These are phyloP conservation scores for Tylopilus sp. DNA, from an alignment of 768 basidiomycete genomes.

Conservation along the genomic window DNA sequence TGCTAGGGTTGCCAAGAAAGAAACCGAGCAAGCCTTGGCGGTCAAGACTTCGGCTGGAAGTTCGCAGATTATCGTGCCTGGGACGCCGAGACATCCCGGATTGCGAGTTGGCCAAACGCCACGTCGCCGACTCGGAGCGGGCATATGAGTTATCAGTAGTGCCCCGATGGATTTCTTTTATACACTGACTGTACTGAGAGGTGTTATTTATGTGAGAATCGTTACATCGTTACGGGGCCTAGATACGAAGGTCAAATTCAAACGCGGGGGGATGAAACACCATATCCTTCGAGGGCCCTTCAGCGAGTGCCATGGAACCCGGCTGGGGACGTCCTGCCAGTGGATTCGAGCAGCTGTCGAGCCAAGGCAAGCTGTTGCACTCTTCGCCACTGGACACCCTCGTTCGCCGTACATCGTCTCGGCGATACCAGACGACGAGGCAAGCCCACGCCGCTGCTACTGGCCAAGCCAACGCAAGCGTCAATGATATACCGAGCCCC, in stretches of 20 bases:
- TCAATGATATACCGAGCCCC: background rate
- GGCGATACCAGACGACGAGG: slow-evolving; percentile 26
- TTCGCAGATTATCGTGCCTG: slow-evolving; percentile 72
- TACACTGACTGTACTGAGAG: background rate
- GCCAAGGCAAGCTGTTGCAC: slow-evolving; percentile 31
- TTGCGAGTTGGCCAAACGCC: slow-evolving; percentile 73
- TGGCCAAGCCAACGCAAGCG: background rate
- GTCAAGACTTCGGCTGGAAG: slow-evolving; percentile 52
- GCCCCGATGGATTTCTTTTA: background rate
- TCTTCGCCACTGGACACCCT: slow-evolving; percentile 61
- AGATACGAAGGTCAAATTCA: slow-evolving; percentile 2
- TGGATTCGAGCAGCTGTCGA: slow-evolving; percentile 18
- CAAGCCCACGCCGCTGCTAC: slow-evolving; percentile 1
- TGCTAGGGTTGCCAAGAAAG: slow-evolving; percentile 57
- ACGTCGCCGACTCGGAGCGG: slow-evolving; percentile 62
- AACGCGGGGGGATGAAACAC: slow-evolving; percentile 2
- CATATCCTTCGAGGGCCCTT: background rate
- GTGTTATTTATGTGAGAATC: background rate
- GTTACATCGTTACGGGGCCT: slow-evolving; percentile 3
- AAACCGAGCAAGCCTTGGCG: slow-evolving; percentile 56
- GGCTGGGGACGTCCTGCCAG: background rate
- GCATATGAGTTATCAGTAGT: slow-evolving; percentile 46
- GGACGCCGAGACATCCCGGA: slow-evolving; percentile 73
- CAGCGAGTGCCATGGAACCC: slow-evolving; percentile 20
- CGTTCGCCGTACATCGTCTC: slow-evolving; percentile 51